Percentiles rank a stretch among this genome's conserved stretches.
Conservation (phyloP, 2,329 filamentous ascomycete species). For the Talaromyces sp. region DNA sequence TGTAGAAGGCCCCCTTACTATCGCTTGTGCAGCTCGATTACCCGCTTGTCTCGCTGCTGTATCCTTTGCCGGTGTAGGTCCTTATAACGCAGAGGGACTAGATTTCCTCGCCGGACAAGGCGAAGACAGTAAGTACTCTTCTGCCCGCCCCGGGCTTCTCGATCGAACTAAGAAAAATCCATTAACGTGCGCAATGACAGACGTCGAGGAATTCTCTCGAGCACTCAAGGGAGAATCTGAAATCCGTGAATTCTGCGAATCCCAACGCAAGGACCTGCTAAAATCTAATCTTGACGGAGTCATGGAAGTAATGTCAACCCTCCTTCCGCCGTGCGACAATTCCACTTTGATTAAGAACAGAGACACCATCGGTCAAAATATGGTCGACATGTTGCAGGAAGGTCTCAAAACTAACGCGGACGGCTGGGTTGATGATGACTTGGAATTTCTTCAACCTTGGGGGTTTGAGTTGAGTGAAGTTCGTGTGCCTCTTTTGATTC, state of each 20-base stretch:
- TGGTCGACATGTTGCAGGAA: neutral
- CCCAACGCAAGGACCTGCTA: neutral
- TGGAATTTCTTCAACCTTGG: neutral
- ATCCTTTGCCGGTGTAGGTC: neutral
- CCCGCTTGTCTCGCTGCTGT: neutral
- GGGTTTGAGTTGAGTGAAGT: slow-evolving; percentile 8
- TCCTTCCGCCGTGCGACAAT: slow-evolving; percentile 7
- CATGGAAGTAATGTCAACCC: neutral
- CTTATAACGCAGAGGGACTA: neutral
- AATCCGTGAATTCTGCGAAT: slow-evolving; percentile 5
- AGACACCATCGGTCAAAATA: slow-evolving; percentile 5
- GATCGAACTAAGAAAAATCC: neutral
- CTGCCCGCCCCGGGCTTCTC: too few species aligned
- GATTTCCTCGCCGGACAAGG: slow-evolving; percentile 5
- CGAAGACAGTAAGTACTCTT: neutral
- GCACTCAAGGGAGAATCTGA: neutral
- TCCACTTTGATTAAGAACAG: neutral
- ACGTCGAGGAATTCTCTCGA: neutral
- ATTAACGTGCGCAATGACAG: neutral
- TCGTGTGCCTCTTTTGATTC: slow-evolving; percentile 1
- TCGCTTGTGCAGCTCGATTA: slow-evolving; percentile 10
- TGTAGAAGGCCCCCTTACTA: neutral
- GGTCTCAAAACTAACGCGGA: neutral
- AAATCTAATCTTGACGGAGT: neutral
- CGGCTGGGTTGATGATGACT: slow-evolving; percentile 10